A percentile compares a stretch with the other conserved stretches of the same genome.
Evolutionary conservation across 805 yeast genomes (phyloP).

Genomic region (Pichia nakasei): DNA sequence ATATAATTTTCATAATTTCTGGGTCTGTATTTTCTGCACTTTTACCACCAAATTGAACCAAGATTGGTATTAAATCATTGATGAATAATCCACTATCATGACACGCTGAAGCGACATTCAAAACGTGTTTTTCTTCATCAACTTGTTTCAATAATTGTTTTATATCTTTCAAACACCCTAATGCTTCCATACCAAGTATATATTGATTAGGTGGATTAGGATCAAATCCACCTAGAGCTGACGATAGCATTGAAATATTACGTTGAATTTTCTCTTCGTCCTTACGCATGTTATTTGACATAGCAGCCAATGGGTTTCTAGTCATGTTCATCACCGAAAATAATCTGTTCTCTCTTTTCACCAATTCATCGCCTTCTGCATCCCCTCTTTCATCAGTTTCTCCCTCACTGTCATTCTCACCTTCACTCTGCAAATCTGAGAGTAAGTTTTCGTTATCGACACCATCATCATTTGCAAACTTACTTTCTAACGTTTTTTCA

Average conservation of each 20-base stretch:
- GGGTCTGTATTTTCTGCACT: constrained; percentile 25
- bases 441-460: constrained; percentile 5
- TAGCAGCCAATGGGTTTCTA: neutral
- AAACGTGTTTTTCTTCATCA: constrained; percentile 61
- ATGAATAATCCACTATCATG: constrained; percentile 67
- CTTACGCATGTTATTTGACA: neutral
- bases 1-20: constrained; percentile 39
- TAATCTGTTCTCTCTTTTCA: constrained; percentile 5
- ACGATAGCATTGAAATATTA: constrained; percentile 69
- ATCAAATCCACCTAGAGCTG: constrained; percentile 90
- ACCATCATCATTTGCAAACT: constrained; percentile 1
- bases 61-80: constrained; percentile 65
- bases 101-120: constrained; percentile 83
- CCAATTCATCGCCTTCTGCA: neutral
- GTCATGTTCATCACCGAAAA: constrained; percentile 6
- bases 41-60: constrained; percentile 38
- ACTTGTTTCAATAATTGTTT: constrained; percentile 81
- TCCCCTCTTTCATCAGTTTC: constrained; percentile 4
- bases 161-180: constrained; percentile 78
- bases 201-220: constrained; percentile 42
- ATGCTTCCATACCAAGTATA: constrained; percentile 79
- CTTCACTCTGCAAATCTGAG: constrained; percentile 4
- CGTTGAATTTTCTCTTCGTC: constrained; percentile 44
- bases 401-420: neutral
- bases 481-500: constrained; percentile 6